Percentiles rank a stretch among this genome's conserved stretches.
These are phyloP conservation scores for Blastobotrys aristatus DNA, from an alignment of 1,139 yeast species.

Conservation along the genomic window DNA sequence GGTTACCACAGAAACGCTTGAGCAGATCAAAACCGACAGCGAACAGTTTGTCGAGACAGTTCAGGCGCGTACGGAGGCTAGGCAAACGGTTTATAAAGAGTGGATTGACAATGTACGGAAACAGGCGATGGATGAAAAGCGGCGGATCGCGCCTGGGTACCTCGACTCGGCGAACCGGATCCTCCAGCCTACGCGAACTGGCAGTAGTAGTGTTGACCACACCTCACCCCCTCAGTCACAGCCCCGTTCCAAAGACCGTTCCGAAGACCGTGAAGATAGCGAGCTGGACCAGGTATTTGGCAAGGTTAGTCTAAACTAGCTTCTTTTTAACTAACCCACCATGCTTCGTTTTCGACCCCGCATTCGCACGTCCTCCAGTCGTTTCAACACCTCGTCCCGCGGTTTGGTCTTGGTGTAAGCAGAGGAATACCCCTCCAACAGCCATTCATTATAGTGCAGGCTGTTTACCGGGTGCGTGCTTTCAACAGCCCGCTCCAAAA, in stretches of 20 bases:
- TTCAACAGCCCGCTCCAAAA: conserved; percentile 81
- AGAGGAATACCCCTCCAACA: conserved; percentile 63
- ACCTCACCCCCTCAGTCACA: background rate
- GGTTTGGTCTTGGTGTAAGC: conserved; percentile 26
- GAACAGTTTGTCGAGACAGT: conserved; percentile 27
- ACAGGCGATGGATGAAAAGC: conserved; percentile 29
- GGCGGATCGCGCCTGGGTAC: conserved; percentile 43
- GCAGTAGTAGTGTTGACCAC: background rate
- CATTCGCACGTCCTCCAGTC: conserved; percentile 78
- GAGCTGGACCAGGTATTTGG: conserved; percentile 24
- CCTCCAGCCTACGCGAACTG: conserved; percentile 26
- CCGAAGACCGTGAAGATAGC: background rate
- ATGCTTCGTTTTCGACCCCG: conserved; percentile 94
- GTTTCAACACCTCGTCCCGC: conserved; percentile 50
- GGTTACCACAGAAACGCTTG: conserved; percentile 9
- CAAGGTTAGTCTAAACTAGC: conserved; percentile 11
- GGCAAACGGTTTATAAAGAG: conserved; percentile 27
- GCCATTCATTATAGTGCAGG: conserved; percentile 58
- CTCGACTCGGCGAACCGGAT: conserved; percentile 32
- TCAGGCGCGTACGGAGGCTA: conserved; percentile 27
- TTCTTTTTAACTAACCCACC: conserved; percentile 53
- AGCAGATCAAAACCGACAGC: conserved; percentile 25
- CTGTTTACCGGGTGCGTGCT: conserved; percentile 85
- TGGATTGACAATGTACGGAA: conserved; percentile 33
- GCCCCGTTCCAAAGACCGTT: background rate